A percentile compares a stretch with the other conserved stretches of the same genome.
phyloP scores from a whole-genome alignment of 441 rosid genomes.

The Pelargonium citronellum region DNA sequence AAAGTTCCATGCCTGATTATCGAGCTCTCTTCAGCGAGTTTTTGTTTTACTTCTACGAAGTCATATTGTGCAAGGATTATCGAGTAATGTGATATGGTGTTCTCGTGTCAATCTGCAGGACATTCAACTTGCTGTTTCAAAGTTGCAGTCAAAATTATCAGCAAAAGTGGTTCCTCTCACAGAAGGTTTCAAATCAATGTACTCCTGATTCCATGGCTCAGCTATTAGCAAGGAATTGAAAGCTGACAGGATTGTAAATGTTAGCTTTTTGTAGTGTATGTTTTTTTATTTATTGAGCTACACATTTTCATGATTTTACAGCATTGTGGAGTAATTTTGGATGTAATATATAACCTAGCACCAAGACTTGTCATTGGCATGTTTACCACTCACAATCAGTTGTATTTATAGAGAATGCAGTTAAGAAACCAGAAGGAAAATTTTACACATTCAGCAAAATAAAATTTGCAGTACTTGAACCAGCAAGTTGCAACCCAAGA shows the following conservation, averaged over 20 bases:
- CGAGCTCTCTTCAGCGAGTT: neutral
- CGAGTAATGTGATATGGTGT: neutral
- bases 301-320: neutral
- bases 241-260: neutral
- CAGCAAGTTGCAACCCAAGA: neutral
- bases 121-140: conserved; percentile 59
- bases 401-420: neutral
- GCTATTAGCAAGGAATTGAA: conserved; percentile 1
- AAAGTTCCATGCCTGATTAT: neutral
- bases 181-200: conserved; percentile 74
- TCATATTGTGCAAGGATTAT: neutral
- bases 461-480: neutral
- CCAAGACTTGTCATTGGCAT: neutral
- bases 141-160: conserved; percentile 72
- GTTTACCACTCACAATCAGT: no score
- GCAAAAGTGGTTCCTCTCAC: conserved; percentile 80
- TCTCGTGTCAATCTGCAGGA: conserved; percentile 44
- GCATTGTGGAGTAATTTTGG: neutral
- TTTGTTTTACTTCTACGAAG: neutral
- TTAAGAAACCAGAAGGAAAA: neutral
- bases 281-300: neutral
- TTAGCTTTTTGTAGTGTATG: conserved; percentile 11
- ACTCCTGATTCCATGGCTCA: conserved; percentile 30
- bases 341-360: neutral
- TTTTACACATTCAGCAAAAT: neutral